A percentile compares a stretch with the other conserved stretches of the same genome.
These are phyloP conservation scores for Exophiala xenobiotica DNA, from an alignment of 2,329 filamentous ascomycete species.

Conservation along the genomic window DNA sequence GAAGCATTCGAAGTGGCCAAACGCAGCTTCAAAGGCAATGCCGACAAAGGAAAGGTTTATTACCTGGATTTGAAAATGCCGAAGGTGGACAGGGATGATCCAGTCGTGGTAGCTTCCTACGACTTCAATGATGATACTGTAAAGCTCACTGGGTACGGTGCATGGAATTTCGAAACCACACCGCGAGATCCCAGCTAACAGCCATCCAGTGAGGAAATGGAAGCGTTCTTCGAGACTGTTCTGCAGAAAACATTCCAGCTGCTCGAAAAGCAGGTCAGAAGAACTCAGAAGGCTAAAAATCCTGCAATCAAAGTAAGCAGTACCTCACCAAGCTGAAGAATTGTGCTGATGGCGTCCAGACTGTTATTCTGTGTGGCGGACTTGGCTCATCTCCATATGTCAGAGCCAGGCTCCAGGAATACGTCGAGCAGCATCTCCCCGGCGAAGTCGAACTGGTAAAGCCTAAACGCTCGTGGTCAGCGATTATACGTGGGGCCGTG, in stretches of 20 bases:
- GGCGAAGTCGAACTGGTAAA: conserved; percentile 9
- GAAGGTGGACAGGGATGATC: neutral
- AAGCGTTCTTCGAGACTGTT: conserved; percentile 16
- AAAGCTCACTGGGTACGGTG: conserved; percentile 1
- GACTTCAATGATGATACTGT: conserved; percentile 12
- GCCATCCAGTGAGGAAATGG: conserved; percentile 14
- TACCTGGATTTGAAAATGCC: conserved; percentile 2
- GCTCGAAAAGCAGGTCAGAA: conserved; percentile 9
- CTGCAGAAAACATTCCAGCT: conserved; percentile 14
- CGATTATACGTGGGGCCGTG: conserved; percentile 25
- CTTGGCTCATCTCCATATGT: conserved; percentile 21
- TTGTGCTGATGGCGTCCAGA: conserved; percentile 14
- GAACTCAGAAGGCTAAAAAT: conserved; percentile 5
- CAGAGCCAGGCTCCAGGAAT: conserved; percentile 14
- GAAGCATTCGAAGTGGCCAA: conserved; percentile 37
- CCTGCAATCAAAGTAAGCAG: neutral
- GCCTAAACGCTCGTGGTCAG: conserved; percentile 22
- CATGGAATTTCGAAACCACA: neutral
- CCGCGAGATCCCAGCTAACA: neutral
- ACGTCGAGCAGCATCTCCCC: conserved; percentile 8
- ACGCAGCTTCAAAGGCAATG: conserved; percentile 30
- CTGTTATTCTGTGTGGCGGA: conserved; percentile 19
- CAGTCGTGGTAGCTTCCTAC: neutral
- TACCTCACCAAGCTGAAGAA: too few species aligned
- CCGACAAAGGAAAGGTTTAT: neutral